These are phyloP conservation scores for Stachybotrys echinatus DNA, from an alignment of 2,329 filamentous ascomycete species.

Conservation along the genomic window DNA sequence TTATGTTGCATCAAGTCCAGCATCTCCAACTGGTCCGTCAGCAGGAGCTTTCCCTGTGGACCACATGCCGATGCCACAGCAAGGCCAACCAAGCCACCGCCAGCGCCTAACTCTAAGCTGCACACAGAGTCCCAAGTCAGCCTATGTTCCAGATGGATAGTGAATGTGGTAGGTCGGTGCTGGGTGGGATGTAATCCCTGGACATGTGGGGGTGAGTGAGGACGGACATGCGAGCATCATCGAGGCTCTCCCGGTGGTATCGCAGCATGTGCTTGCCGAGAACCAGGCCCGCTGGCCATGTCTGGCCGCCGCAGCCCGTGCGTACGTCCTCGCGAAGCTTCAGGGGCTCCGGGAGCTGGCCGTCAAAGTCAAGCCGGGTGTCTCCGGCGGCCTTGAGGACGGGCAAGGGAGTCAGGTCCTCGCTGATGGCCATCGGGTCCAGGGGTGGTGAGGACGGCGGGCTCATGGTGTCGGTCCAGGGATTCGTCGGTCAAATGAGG, in stretches of 20 bases:
- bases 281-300: slow-evolving; percentile 92
- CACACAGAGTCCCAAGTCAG: slow-evolving; percentile 15
- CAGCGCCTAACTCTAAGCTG: slow-evolving; percentile 87
- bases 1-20: slow-evolving; percentile 80
- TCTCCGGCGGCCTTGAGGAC: slow-evolving; percentile 50
- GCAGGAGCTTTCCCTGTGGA: slow-evolving; percentile 53
- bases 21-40: slow-evolving; percentile 90
- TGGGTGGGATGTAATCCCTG: too few relatives aligned
- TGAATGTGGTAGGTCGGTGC: too few relatives aligned
- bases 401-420: slow-evolving; percentile 55
- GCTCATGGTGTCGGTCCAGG: slow-evolving; percentile 13
- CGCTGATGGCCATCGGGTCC: slow-evolving; percentile 45
- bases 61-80: slow-evolving; percentile 53
- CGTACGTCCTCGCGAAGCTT: slow-evolving; percentile 79
- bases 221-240: slow-evolving; percentile 63
- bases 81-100: slow-evolving; percentile 78
- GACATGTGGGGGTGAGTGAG: background rate
- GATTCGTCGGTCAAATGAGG: background rate
- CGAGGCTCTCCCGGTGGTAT: slow-evolving; percentile 59
- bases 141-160: too few relatives aligned
- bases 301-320: slow-evolving; percentile 84
- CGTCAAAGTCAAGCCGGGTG: slow-evolving; percentile 60
- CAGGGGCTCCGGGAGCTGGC: slow-evolving; percentile 65
- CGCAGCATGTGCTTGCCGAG: slow-evolving; percentile 81
- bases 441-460: slow-evolving; percentile 44